A percentile compares a stretch with the other conserved stretches of the same genome.
phyloP scores from a whole-genome alignment of 139 green algal species.

The Micromonas commoda region DNA sequence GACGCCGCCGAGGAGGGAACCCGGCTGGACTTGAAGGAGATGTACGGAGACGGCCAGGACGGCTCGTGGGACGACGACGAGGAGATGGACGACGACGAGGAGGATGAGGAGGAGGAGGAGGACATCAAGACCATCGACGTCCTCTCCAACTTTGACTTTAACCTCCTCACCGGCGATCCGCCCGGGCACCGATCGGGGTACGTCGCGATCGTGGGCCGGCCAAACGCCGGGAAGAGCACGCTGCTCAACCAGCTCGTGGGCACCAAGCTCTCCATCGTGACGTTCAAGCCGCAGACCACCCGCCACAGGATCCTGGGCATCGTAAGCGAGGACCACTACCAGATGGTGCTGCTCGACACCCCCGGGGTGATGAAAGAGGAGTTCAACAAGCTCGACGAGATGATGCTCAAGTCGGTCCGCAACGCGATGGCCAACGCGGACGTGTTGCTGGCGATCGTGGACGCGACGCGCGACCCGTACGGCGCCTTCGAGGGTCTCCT shows the following conservation, averaged over 20 bases:
- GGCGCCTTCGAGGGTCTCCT: not conserved
- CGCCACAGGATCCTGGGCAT: conserved; percentile 89
- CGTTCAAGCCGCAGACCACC: conserved; percentile 87
- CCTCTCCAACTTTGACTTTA: not conserved
- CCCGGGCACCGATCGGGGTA: conserved; percentile 49
- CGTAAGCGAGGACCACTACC: conserved; percentile 33
- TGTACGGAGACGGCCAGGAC: not conserved
- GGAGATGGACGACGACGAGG: conserved; percentile 14
- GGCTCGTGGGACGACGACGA: not conserved
- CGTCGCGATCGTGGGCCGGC: conserved; percentile 74
- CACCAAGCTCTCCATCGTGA: conserved; percentile 91
- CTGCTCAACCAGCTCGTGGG: conserved; percentile 89
- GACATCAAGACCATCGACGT: conserved; percentile 1
- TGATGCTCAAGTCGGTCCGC: conserved; percentile 83
- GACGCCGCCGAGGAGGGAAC: too few relatives aligned
- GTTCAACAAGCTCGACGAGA: conserved; percentile 75
- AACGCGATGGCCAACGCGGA: conserved; percentile 67
- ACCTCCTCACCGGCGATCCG: not conserved
- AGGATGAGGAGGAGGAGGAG: conserved; percentile 3
- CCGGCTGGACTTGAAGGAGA: not conserved
- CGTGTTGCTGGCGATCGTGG: conserved; percentile 56
- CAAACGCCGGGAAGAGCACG: conserved; percentile 87
- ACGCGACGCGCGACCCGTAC: conserved; percentile 7
- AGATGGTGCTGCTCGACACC: conserved; percentile 90
- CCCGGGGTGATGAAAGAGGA: conserved; percentile 73